Evolutionary conservation across 305 asterid species (phyloP), one percentile per base, ranked within the genome.

Genomic region (Salvia sclarea): DNA sequence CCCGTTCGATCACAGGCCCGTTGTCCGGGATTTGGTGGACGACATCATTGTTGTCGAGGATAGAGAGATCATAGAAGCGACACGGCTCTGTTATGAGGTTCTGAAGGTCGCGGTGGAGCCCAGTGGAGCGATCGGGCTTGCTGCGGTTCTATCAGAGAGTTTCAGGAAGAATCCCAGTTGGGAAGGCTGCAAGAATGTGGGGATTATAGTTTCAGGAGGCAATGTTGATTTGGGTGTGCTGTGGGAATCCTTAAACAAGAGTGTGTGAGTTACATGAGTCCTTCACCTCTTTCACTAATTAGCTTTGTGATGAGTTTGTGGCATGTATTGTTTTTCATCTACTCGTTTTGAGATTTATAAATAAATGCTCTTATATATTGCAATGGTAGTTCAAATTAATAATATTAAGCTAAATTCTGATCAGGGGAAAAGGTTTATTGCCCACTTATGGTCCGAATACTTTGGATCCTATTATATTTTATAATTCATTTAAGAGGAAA

Each of bases 41-140:
- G 92, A 79, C n/a, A 28, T 94, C 62, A 83, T 94, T 40, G 68
- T 82, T 17, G 96, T 94, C 1, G 95, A 89, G 57, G 99, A 94
- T 70, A 66, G 76, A 62, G 95, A 94, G 72, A 87, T 94, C 71
- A 43, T 86, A 35, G 88, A 85, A 75, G 97, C 96, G 30, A 89
- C 76, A 93, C 81, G 81, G 65, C 82, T 86, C 18, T 91, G 96
- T 60, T 94, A 94, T 21, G 84, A 87, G 75, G 83, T 91, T 69
- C 80, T 94, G 80, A 94, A 94, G 82, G 84, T 89, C 0, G 91
- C 95, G 0, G 95, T 91, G 55, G 99, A 91, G 78, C 97, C 99
- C 11, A 94, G 96, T 61, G 98, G 97, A 69, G 99, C 96, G 33
- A 87, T 94, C 8, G 99, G 96, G 52, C 96, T 94, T 38, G 99